A percentile compares a stretch with the other conserved stretches of the same genome.
These are phyloP conservation scores for Spiraea crenata DNA, from an alignment of 331 rosid genomes.

Conservation along the genomic window DNA sequence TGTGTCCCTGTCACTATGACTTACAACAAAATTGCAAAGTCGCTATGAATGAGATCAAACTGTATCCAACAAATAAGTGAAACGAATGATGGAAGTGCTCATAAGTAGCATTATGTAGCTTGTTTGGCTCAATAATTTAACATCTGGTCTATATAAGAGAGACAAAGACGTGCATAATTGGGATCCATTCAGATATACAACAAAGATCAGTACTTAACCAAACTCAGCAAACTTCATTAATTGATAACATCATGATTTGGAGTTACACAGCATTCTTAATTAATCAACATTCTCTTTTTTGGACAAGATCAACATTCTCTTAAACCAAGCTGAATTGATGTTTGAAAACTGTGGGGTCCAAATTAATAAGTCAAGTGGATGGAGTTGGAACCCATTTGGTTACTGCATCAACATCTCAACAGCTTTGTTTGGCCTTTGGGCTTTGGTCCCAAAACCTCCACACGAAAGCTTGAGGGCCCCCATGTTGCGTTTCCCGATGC, in stretches of 20 bases:
- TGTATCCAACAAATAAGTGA: too few species aligned
- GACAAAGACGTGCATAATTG: background rate
- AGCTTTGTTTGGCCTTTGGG: background rate
- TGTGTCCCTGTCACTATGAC: too few species aligned
- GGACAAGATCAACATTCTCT: background rate
- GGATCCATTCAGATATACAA: background rate
- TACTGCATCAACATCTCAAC: conserved; percentile 8
- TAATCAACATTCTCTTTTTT: background rate
- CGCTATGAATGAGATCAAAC: too few species aligned
- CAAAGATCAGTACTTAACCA: background rate
- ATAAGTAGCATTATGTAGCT: too few species aligned
- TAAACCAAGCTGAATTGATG: background rate
- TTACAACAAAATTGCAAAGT: too few species aligned
- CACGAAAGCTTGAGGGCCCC: conserved; percentile 1
- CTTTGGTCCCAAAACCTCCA: conserved; percentile 12
- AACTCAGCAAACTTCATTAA: background rate
- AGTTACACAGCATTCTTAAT: background rate
- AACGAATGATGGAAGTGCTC: too few species aligned
- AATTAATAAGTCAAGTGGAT: background rate
- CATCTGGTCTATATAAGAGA: background rate
- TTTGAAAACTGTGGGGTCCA: background rate
- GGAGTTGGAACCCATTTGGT: background rate
- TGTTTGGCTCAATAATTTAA: background rate
- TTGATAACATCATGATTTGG: background rate
- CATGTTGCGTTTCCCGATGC: background rate